These are phyloP conservation scores for Talaromyces proteolyticus DNA, from an alignment of 495 filamentous ascomycete genomes.

Conservation along the genomic window DNA sequence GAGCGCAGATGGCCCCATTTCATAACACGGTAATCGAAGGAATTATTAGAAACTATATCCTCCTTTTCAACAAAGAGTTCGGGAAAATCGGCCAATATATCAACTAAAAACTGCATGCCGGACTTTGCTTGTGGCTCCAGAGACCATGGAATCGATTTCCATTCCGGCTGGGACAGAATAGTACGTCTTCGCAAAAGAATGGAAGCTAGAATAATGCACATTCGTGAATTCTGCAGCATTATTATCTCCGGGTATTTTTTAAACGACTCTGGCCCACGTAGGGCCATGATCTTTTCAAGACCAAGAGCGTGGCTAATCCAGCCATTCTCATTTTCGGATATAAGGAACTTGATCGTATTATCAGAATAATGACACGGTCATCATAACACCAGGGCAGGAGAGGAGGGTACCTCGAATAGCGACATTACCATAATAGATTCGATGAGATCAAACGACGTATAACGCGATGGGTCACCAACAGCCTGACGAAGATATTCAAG, in stretches of 20 bases:
- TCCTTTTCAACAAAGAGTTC: background rate
- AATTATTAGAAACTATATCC: background rate
- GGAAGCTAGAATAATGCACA: conserved; percentile 3
- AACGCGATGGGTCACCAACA: background rate
- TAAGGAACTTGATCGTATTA: background rate
- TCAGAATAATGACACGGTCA: background rate
- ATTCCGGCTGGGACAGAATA: background rate
- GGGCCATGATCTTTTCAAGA: background rate
- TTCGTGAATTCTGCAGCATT: background rate
- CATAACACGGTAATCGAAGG: background rate
- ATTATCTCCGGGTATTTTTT: background rate
- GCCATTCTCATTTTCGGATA: conserved; percentile 2
- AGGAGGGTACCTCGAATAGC: background rate
- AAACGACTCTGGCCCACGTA: conserved; percentile 2
- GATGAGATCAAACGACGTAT: background rate
- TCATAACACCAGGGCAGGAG: background rate
- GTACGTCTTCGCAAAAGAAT: background rate
- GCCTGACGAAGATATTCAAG: background rate
- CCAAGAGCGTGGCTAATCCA: conserved; percentile 2
- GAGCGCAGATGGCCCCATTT: background rate
- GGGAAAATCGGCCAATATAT: conserved; percentile 2
- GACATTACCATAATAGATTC: conserved; percentile 1
- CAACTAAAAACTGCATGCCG: conserved; percentile 1
- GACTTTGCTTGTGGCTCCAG: background rate
- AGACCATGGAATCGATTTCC: conserved; percentile 2